These are phyloP conservation scores for Cantharellus anzutake DNA, from an alignment of 768 basidiomycete genomes.

Conservation along the genomic window DNA sequence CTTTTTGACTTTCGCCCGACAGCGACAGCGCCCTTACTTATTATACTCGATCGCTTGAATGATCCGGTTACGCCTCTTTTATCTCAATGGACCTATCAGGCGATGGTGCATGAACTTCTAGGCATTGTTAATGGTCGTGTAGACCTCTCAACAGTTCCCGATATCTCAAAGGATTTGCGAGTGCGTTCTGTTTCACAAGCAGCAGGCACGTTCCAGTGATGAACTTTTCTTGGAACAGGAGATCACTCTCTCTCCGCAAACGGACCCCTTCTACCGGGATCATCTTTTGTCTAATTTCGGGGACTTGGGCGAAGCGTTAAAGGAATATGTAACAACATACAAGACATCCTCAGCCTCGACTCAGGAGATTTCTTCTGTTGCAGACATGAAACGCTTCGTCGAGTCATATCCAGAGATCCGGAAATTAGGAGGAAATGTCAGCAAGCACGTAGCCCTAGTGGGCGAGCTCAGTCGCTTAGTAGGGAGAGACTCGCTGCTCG, in stretches of 20 bases:
- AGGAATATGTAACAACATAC: slow-evolving; percentile 87
- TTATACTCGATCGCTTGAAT: slow-evolving; percentile 88
- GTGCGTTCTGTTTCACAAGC: slow-evolving; percentile 23
- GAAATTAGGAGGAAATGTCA: slow-evolving; percentile 93
- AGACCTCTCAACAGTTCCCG: slow-evolving; percentile 63
- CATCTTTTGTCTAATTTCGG: slow-evolving; percentile 90
- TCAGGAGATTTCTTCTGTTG: slow-evolving; percentile 76
- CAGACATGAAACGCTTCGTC: slow-evolving; percentile 93
- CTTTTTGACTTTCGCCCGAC: slow-evolving; percentile 87
- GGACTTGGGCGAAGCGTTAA: slow-evolving; percentile 80
- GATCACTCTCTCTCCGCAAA: slow-evolving; percentile 76
- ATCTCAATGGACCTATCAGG: slow-evolving; percentile 98
- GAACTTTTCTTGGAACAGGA: slow-evolving; percentile 34
- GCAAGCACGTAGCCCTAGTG: slow-evolving; percentile 93
- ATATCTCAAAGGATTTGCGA: slow-evolving; percentile 67
- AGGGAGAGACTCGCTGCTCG: slow-evolving; percentile 65
- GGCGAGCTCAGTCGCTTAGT: slow-evolving; percentile 90
- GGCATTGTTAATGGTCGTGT: slow-evolving; percentile 91
- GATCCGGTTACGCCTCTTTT: slow-evolving; percentile 93
- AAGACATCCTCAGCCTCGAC: slow-evolving; percentile 59
- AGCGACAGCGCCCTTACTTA: slow-evolving; percentile 69
- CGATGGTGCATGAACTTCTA: slow-evolving; percentile 94
- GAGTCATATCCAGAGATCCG: slow-evolving; percentile 97
- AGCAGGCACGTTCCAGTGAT: background rate
- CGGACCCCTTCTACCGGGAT: slow-evolving; percentile 85